Evolutionary conservation across 202 grass and related monocot species (phyloP).

Genomic region (Alloteropsis angusta): DNA sequence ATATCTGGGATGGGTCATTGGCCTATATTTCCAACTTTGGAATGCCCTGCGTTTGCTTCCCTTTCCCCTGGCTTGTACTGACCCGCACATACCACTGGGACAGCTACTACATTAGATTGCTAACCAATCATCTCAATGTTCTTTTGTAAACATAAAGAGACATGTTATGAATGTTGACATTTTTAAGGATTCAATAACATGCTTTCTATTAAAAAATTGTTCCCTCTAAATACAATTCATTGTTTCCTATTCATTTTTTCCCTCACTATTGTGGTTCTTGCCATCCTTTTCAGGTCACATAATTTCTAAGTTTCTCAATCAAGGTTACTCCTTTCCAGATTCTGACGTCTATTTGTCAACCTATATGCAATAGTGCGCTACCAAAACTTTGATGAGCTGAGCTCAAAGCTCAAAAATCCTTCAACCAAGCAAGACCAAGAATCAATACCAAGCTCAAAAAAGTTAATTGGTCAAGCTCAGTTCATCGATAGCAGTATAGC

Average conservation of each 20-base stretch:
- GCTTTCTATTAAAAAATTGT: not conserved
- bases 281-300: not conserved
- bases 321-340: not conserved
- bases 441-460: not conserved
- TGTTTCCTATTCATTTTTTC: not conserved
- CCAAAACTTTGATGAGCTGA: not conserved
- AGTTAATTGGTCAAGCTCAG: not conserved
- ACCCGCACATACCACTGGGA: not conserved
- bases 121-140: not conserved
- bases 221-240: not conserved
- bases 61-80: not conserved
- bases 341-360: not conserved
- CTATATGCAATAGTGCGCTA: not conserved
- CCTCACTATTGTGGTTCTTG: not conserved
- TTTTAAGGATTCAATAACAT: not conserved
- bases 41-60: not conserved
- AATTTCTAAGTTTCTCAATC: not conserved
- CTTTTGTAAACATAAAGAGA: not conserved
- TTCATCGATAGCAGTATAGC: not conserved
- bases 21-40: not conserved
- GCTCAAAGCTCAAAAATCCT: not conserved
- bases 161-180: not conserved
- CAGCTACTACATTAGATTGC: not conserved
- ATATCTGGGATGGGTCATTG: not conserved
- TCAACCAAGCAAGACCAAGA: not conserved